A percentile compares a stretch with the other conserved stretches of the same genome.
Evolutionary conservation across 2,329 filamentous ascomycete species (phyloP).

Genomic region (Trichoderma atroviride): DNA sequence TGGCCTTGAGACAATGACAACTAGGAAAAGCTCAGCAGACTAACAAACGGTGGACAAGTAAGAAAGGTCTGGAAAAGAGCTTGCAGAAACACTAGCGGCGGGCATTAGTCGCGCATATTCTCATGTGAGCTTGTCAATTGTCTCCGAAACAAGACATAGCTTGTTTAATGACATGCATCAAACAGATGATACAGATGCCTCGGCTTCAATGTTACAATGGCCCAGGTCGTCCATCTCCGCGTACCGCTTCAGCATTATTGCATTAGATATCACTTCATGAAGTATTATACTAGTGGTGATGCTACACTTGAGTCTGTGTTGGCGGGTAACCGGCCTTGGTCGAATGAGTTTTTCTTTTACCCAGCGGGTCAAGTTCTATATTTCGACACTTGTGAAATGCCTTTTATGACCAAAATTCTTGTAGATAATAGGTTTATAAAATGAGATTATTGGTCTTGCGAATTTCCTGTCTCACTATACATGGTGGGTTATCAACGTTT

Average conservation of each 20-base stretch:
- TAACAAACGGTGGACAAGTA: background rate
- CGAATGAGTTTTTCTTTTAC: background rate
- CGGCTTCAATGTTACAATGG: background rate
- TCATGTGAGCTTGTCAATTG: background rate
- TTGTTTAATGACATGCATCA: too few species aligned
- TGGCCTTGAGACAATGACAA: background rate
- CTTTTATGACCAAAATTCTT: too few species aligned
- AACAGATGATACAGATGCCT: background rate
- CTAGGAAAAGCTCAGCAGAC: background rate
- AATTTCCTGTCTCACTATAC: too few species aligned
- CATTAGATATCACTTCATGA: background rate
- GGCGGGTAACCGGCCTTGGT: background rate
- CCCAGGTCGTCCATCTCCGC: background rate
- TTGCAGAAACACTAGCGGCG: background rate
- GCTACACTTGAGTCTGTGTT: background rate
- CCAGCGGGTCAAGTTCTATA: background rate
- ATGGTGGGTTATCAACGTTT: too few species aligned
- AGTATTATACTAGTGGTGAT: background rate
- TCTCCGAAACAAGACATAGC: background rate
- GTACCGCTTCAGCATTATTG: background rate
- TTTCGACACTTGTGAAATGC: background rate
- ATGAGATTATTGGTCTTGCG: too few species aligned
- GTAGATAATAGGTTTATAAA: too few species aligned
- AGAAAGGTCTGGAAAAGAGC: background rate
- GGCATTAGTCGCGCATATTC: background rate